phyloP scores from a whole-genome alignment of 2,329 filamentous ascomycete genomes.

The Xylaria multiplex region DNA sequence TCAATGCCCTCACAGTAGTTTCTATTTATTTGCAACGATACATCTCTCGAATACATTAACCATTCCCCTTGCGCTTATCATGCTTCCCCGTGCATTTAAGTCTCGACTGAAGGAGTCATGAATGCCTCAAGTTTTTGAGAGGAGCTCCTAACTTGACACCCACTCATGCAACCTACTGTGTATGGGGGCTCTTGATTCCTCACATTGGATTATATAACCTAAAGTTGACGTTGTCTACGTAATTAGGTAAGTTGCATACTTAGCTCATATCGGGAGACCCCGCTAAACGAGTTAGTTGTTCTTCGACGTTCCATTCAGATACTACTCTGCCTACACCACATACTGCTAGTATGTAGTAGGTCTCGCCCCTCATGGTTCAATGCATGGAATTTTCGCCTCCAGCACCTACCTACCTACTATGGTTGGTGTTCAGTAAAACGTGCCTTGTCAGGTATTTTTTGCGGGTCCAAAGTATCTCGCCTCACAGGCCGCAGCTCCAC shows the following conservation, averaged over 20 bases:
- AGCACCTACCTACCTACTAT: too few relatives aligned
- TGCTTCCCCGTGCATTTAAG: background rate
- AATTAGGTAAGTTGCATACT: background rate
- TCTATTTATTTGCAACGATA: background rate
- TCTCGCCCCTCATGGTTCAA: conserved; percentile 1
- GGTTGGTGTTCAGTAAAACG: too few relatives aligned
- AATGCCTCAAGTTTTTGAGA: background rate
- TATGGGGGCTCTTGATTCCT: too few relatives aligned
- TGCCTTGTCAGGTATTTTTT: too few relatives aligned
- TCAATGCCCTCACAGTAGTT: background rate
- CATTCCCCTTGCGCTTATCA: background rate
- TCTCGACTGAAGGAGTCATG: background rate
- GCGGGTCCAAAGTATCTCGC: too few relatives aligned
- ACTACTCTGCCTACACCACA: too few relatives aligned
- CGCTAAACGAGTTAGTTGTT: background rate
- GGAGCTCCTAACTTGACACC: background rate
- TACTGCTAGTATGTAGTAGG: background rate
- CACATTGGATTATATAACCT: too few relatives aligned
- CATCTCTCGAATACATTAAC: background rate
- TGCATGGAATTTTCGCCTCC: conserved; percentile 16
- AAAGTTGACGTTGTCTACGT: too few relatives aligned
- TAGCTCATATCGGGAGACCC: background rate
- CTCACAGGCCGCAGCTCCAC: too few relatives aligned
- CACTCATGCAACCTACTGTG: too few relatives aligned
- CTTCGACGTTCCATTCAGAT: conserved; percentile 1